Percentiles rank a stretch among this genome's conserved stretches.
Evolutionary conservation across 1,284 basidiomycete species (phyloP).

Genomic region (Pyrrhoderma noxium): DNA sequence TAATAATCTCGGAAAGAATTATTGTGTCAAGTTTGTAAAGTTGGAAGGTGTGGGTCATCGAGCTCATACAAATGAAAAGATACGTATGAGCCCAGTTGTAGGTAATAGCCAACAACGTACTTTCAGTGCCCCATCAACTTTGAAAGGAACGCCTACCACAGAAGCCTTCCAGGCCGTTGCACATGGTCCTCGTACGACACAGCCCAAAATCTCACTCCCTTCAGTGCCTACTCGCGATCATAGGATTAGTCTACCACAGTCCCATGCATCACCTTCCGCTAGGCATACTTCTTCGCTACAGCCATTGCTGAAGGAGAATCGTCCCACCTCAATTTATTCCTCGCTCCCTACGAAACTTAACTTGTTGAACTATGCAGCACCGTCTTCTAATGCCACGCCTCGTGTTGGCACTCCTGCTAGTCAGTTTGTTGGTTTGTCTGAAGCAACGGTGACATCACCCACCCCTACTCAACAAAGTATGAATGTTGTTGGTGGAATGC

Average conservation of each 20-base stretch:
- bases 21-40: constrained; percentile 56
- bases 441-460: background rate
- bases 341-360: constrained; percentile 33
- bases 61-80: constrained; percentile 3
- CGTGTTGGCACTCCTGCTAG: background rate
- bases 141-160: constrained; percentile 30
- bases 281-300: constrained; percentile 14
- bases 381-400: constrained; percentile 28
- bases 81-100: constrained; percentile 5
- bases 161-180: constrained; percentile 14
- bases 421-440: constrained; percentile 8
- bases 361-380: constrained; percentile 45
- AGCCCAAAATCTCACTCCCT: constrained; percentile 12
- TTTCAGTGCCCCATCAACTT: constrained; percentile 31
- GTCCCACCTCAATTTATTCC: constrained; percentile 9
- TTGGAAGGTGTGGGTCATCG: constrained; percentile 7
- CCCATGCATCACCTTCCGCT: constrained; percentile 4
- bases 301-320: constrained; percentile 6
- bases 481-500: constrained; percentile 15
- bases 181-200: constrained; percentile 14
- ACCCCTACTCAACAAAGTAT: background rate
- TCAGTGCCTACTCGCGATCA: constrained; percentile 6
- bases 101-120: constrained; percentile 28
- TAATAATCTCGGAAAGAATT: constrained; percentile 79
- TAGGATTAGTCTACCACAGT: constrained; percentile 7